Conservation (phyloP, 257 asterid species). For the Salvia rosmarinus region DNA sequence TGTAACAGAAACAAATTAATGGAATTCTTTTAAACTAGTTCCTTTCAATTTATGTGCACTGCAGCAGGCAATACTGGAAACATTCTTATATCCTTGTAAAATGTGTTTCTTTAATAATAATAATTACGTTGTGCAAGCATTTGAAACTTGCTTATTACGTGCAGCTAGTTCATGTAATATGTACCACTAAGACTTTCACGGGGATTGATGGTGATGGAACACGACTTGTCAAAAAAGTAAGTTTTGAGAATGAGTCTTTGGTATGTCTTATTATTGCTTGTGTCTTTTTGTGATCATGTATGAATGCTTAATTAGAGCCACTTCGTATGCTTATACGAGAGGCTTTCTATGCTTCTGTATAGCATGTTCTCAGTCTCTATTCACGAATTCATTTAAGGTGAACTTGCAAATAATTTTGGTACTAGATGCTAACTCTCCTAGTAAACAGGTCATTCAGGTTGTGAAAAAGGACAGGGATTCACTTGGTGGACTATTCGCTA, state of each 20-base stretch:
- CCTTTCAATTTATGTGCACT: slow-evolving; percentile 2
- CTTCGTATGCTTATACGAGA: slow-evolving; percentile 7
- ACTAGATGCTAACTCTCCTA: slow-evolving; percentile 13
- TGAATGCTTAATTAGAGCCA: not conserved
- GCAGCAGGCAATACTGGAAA: not conserved
- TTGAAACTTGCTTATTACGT: slow-evolving; percentile 37
- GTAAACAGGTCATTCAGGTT: slow-evolving; percentile 66
- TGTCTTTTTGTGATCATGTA: slow-evolving; percentile 5
- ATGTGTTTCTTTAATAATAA: slow-evolving; percentile 7
- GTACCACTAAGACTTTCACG: slow-evolving; percentile 81
- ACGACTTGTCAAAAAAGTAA: slow-evolving; percentile 91
- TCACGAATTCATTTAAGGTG: not conserved
- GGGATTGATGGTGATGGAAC: slow-evolving; percentile 94
- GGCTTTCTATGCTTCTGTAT: not conserved
- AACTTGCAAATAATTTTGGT: not conserved
- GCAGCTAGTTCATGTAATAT: slow-evolving; percentile 91
- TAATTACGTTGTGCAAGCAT: slow-evolving; percentile 24
- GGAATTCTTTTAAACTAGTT: slow-evolving; percentile 11
- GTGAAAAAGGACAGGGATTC: slow-evolving; percentile 70
- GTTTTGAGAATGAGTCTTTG: slow-evolving; percentile 36
- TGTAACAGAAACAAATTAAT: not conserved
- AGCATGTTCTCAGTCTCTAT: not conserved
- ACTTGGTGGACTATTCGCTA: slow-evolving; percentile 92
- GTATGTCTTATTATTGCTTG: slow-evolving; percentile 24
- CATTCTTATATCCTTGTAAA: not conserved